Conservation (phyloP, 805 yeast species). For the Suhomyces xylopsoci region DNA sequence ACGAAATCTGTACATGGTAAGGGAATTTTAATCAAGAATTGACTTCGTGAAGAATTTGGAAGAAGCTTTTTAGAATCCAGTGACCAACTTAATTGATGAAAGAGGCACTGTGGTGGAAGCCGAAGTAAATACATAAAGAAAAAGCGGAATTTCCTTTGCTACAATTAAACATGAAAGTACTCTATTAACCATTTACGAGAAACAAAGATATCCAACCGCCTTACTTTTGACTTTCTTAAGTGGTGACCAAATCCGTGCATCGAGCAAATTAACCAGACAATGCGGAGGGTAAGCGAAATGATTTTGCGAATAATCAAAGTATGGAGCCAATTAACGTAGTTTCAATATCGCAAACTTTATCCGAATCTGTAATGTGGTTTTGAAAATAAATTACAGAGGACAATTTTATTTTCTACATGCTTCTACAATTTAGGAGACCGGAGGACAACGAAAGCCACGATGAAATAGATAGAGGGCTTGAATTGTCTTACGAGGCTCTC, state of each 20-base stretch:
- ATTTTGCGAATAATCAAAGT: constrained; percentile 62
- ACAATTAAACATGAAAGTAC: not conserved
- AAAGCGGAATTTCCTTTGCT: not conserved
- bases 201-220: not conserved
- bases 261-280: constrained; percentile 36
- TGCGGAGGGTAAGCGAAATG: constrained; percentile 48
- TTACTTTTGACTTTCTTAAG: constrained; percentile 37
- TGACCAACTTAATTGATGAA: not conserved
- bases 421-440: not conserved
- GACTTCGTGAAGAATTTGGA: too few species aligned
- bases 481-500: not conserved
- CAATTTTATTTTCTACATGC: not conserved
- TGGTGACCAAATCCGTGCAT: constrained; percentile 25
- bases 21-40: too few species aligned
- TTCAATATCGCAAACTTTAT: not conserved
- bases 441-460: constrained; percentile 13
- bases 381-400: not conserved
- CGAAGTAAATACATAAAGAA: not conserved
- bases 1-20: too few species aligned
- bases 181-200: not conserved
- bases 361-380: not conserved
- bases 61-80: not conserved
- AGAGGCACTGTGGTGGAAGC: not conserved
- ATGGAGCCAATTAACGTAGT: not conserved
- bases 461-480: not conserved